A percentile compares a stretch with the other conserved stretches of the same genome.
These are phyloP conservation scores for Pythium utonaiense DNA, from an alignment of 352 stramenopile species.

Conservation along the genomic window DNA sequence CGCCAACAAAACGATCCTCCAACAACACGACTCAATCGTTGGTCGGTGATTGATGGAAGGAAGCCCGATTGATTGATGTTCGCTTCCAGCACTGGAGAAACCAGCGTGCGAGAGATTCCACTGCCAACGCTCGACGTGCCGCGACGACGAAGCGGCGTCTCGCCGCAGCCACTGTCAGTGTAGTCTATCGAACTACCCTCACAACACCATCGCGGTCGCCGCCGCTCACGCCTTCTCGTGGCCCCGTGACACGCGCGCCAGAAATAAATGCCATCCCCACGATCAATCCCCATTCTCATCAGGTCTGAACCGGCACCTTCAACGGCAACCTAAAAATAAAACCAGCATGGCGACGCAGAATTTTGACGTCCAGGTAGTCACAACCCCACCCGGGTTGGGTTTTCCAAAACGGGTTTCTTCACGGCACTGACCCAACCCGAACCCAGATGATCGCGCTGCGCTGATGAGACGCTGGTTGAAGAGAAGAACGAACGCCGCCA, in stretches of 20 bases:
- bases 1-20: neutral
- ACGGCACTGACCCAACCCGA: neutral
- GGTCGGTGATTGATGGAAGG: neutral
- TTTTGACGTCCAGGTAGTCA: slow-evolving; percentile 3
- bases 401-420: neutral
- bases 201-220: neutral
- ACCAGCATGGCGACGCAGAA: too few relatives aligned
- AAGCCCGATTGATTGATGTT: neutral
- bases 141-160: slow-evolving; percentile 17
- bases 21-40: neutral
- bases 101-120: neutral
- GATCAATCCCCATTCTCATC: neutral
- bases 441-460: neutral
- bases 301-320: neutral
- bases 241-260: neutral
- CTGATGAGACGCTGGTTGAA: neutral
- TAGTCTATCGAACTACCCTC: slow-evolving; percentile 14
- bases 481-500: slow-evolving; percentile 10
- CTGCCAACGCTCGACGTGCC: slow-evolving; percentile 4
- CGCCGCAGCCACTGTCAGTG: slow-evolving; percentile 1
- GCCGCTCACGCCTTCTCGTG: neutral
- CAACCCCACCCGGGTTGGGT: neutral
- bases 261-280: neutral
- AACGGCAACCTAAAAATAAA: neutral
- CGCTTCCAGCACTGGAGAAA: neutral